A percentile compares a stretch with the other conserved stretches of the same genome.
Conservation (phyloP, 2,329 filamentous ascomycete species). For the Cordyceps cateniannulata region DNA sequence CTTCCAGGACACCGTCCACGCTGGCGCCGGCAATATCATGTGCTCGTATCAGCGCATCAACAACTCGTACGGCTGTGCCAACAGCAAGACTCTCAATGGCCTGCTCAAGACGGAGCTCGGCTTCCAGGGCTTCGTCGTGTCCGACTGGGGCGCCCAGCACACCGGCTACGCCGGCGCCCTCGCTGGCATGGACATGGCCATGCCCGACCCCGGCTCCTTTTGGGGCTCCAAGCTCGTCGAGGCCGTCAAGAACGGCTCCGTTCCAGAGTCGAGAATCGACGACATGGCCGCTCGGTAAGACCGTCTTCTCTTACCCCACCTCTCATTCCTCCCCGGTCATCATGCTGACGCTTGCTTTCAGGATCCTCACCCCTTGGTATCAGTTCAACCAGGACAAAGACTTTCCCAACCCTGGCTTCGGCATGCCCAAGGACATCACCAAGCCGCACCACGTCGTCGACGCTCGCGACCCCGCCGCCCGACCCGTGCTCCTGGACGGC, state of each 20-base stretch:
- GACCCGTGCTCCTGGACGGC: conserved; percentile 40
- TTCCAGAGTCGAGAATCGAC: conserved; percentile 47
- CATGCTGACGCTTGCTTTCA: conserved; percentile 1
- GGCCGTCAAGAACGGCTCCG: conserved; percentile 54
- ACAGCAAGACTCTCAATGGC: conserved; percentile 60
- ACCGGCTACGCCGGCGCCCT: conserved; percentile 54
- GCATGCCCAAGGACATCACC: conserved; percentile 43
- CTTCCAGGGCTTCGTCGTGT: conserved; percentile 59
- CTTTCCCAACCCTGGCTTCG: conserved; percentile 41
- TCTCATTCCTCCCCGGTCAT: neutral
- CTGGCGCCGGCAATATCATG: conserved; percentile 52
- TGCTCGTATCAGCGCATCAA: conserved; percentile 67
- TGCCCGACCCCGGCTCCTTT: conserved; percentile 43
- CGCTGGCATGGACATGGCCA: conserved; percentile 65
- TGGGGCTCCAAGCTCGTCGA: conserved; percentile 50
- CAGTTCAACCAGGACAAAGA: conserved; percentile 45
- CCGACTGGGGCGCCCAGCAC: conserved; percentile 64
- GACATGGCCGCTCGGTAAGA: conserved; percentile 51
- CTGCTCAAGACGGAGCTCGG: conserved; percentile 57
- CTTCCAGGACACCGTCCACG: conserved; percentile 60
- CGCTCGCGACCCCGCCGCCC: conserved; percentile 41
- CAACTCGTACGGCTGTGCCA: conserved; percentile 64
- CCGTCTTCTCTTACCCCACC: neutral
- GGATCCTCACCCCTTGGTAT: conserved; percentile 49
- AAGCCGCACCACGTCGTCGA: conserved; percentile 47